A percentile compares a stretch with the other conserved stretches of the same genome.
These are phyloP conservation scores for Jatropha podagrica DNA, from an alignment of 441 rosid species.

Conservation along the genomic window DNA sequence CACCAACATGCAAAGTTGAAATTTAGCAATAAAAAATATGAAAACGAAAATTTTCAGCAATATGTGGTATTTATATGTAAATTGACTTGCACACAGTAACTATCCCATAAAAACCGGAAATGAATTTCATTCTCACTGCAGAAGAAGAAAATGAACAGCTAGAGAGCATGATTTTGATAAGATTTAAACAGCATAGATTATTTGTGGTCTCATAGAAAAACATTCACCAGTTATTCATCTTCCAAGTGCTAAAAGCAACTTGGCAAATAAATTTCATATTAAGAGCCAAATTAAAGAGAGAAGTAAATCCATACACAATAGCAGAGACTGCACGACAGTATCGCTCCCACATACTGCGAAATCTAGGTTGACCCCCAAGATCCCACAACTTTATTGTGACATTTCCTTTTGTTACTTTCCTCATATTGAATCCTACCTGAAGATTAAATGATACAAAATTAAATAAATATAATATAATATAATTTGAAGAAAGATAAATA, in stretches of 20 bases:
- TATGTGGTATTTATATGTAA: neutral
- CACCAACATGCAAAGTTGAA: conserved; percentile 2
- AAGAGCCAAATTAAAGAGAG: neutral
- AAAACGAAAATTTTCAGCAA: neutral
- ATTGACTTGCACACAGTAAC: neutral
- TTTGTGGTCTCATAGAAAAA: neutral
- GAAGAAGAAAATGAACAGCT: neutral
- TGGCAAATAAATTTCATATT: neutral
- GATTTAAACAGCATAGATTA: neutral
- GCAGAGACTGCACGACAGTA: conserved; percentile 78
- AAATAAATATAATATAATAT: neutral
- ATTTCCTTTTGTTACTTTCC: conserved; percentile 91
- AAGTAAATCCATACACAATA: conserved; percentile 50
- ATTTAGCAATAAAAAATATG: neutral
- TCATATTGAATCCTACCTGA: conserved; percentile 93
- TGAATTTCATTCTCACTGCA: neutral
- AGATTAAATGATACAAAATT: neutral
- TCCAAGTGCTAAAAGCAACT: conserved; percentile 26
- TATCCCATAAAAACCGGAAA: neutral
- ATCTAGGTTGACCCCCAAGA: conserved; percentile 97
- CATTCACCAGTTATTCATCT: neutral
- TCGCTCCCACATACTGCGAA: conserved; percentile 97
- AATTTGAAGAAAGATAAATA: neutral
- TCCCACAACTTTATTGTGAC: conserved; percentile 97
- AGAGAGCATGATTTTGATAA: neutral